phyloP scores from a whole-genome alignment of 345 rosid species.

The Eucalyptus marginata region DNA sequence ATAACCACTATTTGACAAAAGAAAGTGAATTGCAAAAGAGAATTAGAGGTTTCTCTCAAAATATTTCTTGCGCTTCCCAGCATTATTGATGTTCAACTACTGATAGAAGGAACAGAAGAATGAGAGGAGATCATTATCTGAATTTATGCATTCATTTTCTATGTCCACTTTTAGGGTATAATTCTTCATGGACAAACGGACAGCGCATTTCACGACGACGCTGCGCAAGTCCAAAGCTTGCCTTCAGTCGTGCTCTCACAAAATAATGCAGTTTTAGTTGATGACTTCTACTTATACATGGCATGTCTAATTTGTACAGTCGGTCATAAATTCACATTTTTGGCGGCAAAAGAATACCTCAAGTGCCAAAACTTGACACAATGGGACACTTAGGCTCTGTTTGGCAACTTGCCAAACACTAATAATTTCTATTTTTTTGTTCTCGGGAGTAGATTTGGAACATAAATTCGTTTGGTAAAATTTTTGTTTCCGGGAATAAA shows the following conservation, averaged over 20 bases:
- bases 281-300: slow-evolving; percentile 73
- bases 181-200: neutral
- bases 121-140: neutral
- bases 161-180: neutral
- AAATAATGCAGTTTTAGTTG: slow-evolving; percentile 61
- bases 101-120: neutral
- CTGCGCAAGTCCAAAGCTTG: slow-evolving; percentile 70
- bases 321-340: too few species aligned
- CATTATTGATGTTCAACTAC: neutral
- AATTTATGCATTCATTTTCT: neutral
- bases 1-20: neutral
- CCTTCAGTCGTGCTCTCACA: slow-evolving; percentile 82
- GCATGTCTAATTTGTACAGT: slow-evolving; percentile 11
- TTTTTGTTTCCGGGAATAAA: too few species aligned
- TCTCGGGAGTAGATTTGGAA: too few species aligned
- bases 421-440: too few species aligned
- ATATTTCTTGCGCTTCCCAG: neutral
- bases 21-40: neutral
- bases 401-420: too few species aligned
- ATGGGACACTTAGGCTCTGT: accelerated
- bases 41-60: neutral
- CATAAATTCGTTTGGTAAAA: too few species aligned
- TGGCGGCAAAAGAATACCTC: too few species aligned
- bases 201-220: neutral
- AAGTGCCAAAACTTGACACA: too few species aligned